phyloP scores from a whole-genome alignment of 2,329 filamentous ascomycete species.

The Thyridium curvatum region DNA sequence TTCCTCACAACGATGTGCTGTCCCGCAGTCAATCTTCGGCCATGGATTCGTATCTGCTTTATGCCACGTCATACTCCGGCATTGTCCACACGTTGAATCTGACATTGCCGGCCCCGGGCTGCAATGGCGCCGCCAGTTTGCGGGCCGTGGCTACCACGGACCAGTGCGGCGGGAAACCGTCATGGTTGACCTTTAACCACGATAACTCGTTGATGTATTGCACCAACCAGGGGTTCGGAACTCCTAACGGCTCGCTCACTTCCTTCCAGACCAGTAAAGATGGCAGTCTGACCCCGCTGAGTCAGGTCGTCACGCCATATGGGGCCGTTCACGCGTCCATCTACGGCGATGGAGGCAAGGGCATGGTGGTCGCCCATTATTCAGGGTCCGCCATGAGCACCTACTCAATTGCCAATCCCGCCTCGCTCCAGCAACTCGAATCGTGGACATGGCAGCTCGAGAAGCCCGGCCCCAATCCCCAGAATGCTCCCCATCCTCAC shows the following conservation, averaged over 20 bases:
- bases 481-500: conserved; percentile 57
- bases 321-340: conserved; percentile 37
- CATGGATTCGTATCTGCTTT: conserved; percentile 31
- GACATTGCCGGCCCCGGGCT: conserved; percentile 14
- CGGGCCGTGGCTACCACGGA: conserved; percentile 32
- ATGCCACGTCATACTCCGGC: conserved; percentile 42
- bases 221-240: conserved; percentile 48
- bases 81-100: conserved; percentile 41
- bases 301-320: conserved; percentile 22
- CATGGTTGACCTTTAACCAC: conserved; percentile 54
- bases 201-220: conserved; percentile 48
- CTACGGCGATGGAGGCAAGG: conserved; percentile 33
- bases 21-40: too few species aligned
- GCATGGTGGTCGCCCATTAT: conserved; percentile 38
- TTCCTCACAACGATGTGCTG: too few species aligned
- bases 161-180: conserved; percentile 46
- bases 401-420: conserved; percentile 34
- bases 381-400: conserved; percentile 34
- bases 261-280: conserved; percentile 28
- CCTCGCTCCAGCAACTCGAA: conserved; percentile 26
- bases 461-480: conserved; percentile 35
- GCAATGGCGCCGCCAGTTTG: conserved; percentile 25
- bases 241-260: conserved; percentile 40
- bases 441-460: conserved; percentile 31
- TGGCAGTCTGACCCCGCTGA: conserved; percentile 31